Conservation (phyloP, 106 monocot genomes). For the Vanilla planifolia region DNA sequence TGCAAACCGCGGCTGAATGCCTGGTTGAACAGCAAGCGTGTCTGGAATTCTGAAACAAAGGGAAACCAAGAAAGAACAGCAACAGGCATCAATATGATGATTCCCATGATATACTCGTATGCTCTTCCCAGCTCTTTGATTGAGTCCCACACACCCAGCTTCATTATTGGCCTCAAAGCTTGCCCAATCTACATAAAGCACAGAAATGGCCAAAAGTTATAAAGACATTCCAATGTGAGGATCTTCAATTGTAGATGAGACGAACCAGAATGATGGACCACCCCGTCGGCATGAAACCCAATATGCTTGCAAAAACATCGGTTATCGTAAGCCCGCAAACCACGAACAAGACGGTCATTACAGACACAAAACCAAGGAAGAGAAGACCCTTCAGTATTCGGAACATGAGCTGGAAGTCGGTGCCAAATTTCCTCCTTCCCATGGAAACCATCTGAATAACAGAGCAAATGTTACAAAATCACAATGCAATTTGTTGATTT, state of each 20-base stretch:
- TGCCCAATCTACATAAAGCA: conserved; percentile 87
- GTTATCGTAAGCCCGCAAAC: conserved; percentile 63
- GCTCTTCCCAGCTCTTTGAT: conserved; percentile 84
- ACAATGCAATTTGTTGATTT: too few relatives aligned
- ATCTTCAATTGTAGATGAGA: neutral
- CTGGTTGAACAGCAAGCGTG: conserved; percentile 91
- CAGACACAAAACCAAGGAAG: conserved; percentile 82
- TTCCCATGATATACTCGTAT: conserved; percentile 86
- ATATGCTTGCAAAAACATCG: conserved; percentile 70
- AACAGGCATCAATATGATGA: conserved; percentile 65
- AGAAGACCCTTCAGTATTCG: conserved; percentile 87
- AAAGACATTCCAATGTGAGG: too few relatives aligned
- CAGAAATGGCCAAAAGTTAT: too few relatives aligned
- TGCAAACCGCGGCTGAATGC: conserved; percentile 93
- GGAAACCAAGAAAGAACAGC: conserved; percentile 89
- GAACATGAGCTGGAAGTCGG: conserved; percentile 94
- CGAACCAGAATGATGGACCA: conserved; percentile 79
- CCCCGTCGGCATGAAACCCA: conserved; percentile 93
- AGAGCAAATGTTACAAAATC: too few relatives aligned
- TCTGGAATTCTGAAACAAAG: conserved; percentile 91
- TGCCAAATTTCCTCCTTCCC: conserved; percentile 82
- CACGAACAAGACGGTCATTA: conserved; percentile 78
- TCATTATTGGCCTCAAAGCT: conserved; percentile 36
- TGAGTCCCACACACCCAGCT: conserved; percentile 75
- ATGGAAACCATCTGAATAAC: conserved; percentile 81